Percentiles rank a stretch among this genome's conserved stretches.
Evolutionary conservation across 345 rosid genomes (phyloP).

Genomic region (Moricandia arvensis): DNA sequence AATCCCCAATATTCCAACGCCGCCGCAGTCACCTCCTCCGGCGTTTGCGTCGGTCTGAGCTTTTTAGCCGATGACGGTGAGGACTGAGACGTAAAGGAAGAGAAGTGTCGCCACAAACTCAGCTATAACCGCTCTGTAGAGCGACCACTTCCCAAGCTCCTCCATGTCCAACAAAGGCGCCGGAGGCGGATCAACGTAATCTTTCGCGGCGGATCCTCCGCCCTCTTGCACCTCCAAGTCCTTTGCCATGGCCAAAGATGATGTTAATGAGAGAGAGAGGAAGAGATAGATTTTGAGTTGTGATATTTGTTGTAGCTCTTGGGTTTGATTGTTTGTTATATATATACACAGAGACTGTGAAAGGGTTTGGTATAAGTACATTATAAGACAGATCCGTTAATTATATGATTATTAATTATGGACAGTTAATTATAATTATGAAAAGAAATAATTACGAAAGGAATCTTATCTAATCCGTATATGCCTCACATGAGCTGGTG

Average conservation of each 20-base stretch:
- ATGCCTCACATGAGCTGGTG: conserved; percentile 35
- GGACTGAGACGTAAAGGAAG: conserved; percentile 68
- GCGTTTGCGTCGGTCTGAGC: conserved; percentile 44
- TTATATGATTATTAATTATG: conserved; percentile 4
- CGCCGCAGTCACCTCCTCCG: conserved; percentile 49
- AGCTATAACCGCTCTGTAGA: conserved; percentile 73
- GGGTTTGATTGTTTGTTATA: not conserved
- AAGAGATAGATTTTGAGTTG: conserved; percentile 9
- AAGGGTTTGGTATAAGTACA: conserved; percentile 19
- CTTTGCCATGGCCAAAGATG: conserved; percentile 47
- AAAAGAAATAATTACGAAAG: not conserved
- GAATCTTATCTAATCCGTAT: conserved; percentile 11
- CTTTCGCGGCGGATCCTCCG: conserved; percentile 42
- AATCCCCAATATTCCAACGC: conserved; percentile 86
- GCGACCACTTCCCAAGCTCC: conserved; percentile 68
- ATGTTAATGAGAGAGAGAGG: not conserved
- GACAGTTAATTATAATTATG: conserved; percentile 12
- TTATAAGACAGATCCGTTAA: conserved; percentile 6
- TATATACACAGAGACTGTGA: conserved; percentile 6
- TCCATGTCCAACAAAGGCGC: conserved; percentile 58
- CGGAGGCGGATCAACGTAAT: conserved; percentile 78
- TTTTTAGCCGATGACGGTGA: conserved; percentile 79
- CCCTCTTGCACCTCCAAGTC: conserved; percentile 51
- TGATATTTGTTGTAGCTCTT: conserved; percentile 20
- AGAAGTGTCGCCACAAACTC: conserved; percentile 86